A percentile compares a stretch with the other conserved stretches of the same genome.
Evolutionary conservation across 768 basidiomycete genomes (phyloP).

Genomic region (Paxillus involutus): DNA sequence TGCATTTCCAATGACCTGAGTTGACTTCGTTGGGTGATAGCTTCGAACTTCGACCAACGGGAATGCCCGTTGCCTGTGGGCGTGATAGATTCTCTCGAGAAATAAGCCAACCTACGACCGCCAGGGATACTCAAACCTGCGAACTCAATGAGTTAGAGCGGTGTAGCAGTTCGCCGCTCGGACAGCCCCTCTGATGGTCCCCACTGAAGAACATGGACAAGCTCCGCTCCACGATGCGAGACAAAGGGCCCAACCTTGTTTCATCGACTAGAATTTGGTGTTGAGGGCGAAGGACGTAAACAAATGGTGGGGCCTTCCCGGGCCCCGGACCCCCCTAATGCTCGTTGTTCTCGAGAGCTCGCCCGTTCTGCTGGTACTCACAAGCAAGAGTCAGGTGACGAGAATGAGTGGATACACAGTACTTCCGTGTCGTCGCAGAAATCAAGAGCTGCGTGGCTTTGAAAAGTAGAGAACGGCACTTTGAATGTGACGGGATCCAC

Average conservation of each 20-base stretch:
- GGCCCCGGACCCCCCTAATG: not conserved
- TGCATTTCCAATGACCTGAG: too few species aligned
- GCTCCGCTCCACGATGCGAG: constrained; percentile 1
- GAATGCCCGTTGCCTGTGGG: too few species aligned
- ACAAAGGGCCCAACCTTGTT: not conserved
- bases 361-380: not conserved
- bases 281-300: constrained; percentile 8
- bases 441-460: not conserved
- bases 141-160: not conserved
- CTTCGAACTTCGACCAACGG: too few species aligned
- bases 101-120: too few species aligned
- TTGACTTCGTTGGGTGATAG: too few species aligned
- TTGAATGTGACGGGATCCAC: not conserved
- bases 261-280: not conserved
- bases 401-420: not conserved
- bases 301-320: not conserved
- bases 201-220: too few species aligned
- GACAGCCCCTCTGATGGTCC: not conserved
- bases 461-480: not conserved
- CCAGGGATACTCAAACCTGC: too few species aligned
- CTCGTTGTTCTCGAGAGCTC: not conserved
- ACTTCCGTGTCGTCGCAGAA: not conserved
- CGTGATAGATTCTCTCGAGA: too few species aligned
- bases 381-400: not conserved
- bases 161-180: not conserved